Base-by-base conservation (phyloP, 2,329 filamentous ascomycete species). In the Alternaria longipes region DNA sequence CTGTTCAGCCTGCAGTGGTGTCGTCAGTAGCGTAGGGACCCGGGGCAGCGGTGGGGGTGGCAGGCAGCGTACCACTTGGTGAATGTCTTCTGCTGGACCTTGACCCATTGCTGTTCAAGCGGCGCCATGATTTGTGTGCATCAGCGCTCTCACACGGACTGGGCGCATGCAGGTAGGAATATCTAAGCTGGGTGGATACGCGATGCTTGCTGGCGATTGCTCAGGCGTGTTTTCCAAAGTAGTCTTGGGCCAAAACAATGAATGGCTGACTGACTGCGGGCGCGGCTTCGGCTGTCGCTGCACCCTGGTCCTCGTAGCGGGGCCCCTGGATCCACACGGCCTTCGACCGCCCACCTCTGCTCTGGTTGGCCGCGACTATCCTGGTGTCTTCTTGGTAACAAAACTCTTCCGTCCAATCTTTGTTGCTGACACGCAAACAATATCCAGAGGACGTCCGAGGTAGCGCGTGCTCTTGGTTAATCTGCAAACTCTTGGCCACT, bases 51-150 rank as follows among this genome's bases (percentile, higher is more conserved):
- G 58, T 50, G 68, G 58, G 57, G 56, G 62, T 56, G 38, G 38
- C 38, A 56, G 32, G 65, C 49, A 62, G 76, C 82, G 73, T 75
- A 92, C 91, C 95, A 99, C 92, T 98, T 99, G 61, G 94, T 97
- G 81, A 99, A 99, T 28, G 95, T 99, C 87, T 98, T 99, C 81
- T 98, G 91, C 84, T 98, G 94, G 81, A 97, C 93, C 76, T 85
- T 87, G 73, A 89, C 83, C 86, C 87, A 89, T 80, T 86, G 85
- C 82, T 87, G 85, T 80, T 89, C 86, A 74, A 83, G 81, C 71
- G 82, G 81, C 64, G 79, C 79, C 79, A 81, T 81, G 59, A 40
- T 62, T 60, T 41, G 62, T 68, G 69, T 68, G 68, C 74, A 78
- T 78, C 66, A 67, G 66, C 63, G 46, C 60, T 55, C 62, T 47